A percentile compares a stretch with the other conserved stretches of the same genome.
Evolutionary conservation across 495 filamentous ascomycete genomes (phyloP).

Genomic region (Aspergillus carlsbadensis): DNA sequence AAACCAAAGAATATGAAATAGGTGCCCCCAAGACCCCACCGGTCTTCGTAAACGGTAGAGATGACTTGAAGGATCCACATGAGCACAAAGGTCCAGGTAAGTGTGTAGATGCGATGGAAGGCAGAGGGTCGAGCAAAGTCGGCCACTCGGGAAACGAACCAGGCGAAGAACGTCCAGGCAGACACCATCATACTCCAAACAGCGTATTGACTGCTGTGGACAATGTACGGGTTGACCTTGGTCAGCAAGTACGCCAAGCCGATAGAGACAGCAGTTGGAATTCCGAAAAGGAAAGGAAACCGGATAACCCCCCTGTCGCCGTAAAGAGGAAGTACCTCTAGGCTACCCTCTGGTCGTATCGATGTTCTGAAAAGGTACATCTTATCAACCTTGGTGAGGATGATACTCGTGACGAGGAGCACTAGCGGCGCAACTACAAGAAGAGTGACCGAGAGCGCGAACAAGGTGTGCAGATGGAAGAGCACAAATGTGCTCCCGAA

Average conservation of each 20-base stretch:
- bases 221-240: slow-evolving; percentile 82
- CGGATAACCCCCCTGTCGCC: slow-evolving; percentile 82
- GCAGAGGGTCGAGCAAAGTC: slow-evolving; percentile 84
- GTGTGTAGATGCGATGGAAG: slow-evolving; percentile 74
- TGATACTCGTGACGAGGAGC: slow-evolving; percentile 64
- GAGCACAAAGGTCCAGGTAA: slow-evolving; percentile 78
- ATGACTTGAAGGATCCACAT: slow-evolving; percentile 71
- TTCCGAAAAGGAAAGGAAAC: slow-evolving; percentile 72
- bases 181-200: slow-evolving; percentile 86
- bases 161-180: slow-evolving; percentile 75
- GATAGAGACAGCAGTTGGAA: slow-evolving; percentile 68
- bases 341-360: slow-evolving; percentile 54
- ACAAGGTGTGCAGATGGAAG: slow-evolving; percentile 75
- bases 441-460: slow-evolving; percentile 81
- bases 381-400: slow-evolving; percentile 65
- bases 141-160: slow-evolving; percentile 80
- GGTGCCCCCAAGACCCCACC: slow-evolving; percentile 66
- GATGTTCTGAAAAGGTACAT: slow-evolving; percentile 77
- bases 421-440: slow-evolving; percentile 74
- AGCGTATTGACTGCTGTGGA: slow-evolving; percentile 82
- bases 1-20: slow-evolving; percentile 86
- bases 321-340: slow-evolving; percentile 61
- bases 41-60: slow-evolving; percentile 71
- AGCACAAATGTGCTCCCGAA: slow-evolving; percentile 81
- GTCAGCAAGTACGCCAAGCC: slow-evolving; percentile 72